Evolutionary conservation across 495 filamentous ascomycete species (phyloP), one percentile per base, ranked within the genome.

Genomic region (Cenococcum geophilum): DNA sequence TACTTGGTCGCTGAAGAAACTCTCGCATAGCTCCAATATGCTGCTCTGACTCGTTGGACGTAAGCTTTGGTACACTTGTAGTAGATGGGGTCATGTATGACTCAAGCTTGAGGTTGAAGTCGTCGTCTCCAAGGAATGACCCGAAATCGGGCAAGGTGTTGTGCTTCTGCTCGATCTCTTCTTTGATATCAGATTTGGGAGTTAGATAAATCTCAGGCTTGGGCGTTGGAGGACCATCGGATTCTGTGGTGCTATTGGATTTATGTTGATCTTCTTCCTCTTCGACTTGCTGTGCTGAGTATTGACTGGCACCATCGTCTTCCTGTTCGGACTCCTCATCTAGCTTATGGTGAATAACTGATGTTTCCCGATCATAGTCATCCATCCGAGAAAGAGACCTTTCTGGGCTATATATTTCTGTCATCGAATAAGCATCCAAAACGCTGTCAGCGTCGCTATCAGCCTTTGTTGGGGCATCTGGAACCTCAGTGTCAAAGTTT

Each of bases 401-500:
- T 43, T 69, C 73, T 18, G 52, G 60, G 52, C 42, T 70, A 59
- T 79, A 82, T 70, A 84, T 76, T 58, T 88, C 86, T n/a, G 88
- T 79, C 53, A 92, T 86, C 18, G 81, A 78, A 65, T 89, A 89
- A 22, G 91, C 76, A 67, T 92, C 86, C 22, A 79, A 60, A 16
- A 65, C 63, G 35, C 66, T 69, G 23, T 82, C 83, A 47, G 78
- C 76, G 55, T 86, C 83, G 14, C 78, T 79, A 66, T 89, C 83
- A 37, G 81, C 78, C 64, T 88, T 92, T 64, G 91, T 83, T 32
- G 86, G 75, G 64, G 83, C 86, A 18, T 80, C 80, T 45, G 76
- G 73, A 47, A 83, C 80, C 51, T 80, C 72, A n/a, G 80, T 76
- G 53, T 84, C 79, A 54, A 77, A 72, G 51, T 73, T 76, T 22